Evolutionary conservation across 371 early-diverging fungal species (phyloP), one percentile per base, ranked within the genome.

Genomic region (Lichtheimia ornata): DNA sequence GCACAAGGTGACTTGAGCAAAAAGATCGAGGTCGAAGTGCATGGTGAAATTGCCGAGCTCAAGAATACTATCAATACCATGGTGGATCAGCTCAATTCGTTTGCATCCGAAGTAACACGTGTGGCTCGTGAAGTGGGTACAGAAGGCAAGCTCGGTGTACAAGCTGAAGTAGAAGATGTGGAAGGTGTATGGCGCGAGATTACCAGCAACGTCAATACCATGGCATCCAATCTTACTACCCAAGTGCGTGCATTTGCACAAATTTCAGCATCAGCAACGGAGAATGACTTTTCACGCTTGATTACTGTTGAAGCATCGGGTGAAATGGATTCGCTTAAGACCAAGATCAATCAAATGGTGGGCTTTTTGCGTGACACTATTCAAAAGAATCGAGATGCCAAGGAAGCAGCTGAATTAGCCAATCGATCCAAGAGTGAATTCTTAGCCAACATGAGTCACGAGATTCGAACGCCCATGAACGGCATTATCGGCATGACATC

Each of bases 271-370:
- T 72, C 83, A 5, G 83, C 83, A n/a, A 78, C 86, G 0, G 81
- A 74, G 6, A 85, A 85, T 17, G 85, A 86, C 64, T 86, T 79
- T 44, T 80, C 80, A 14, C 77, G 77, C 15, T 74, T 83, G 63
- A 86, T 88, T 55, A 88, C 85, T 6, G 80, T 86, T 2, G 84
- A 85, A 56, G 87, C 87, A 0, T 77, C 79, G 15, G 87, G 87
- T 22, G 87, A 88, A 67, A 85, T 69, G 88, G 86, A 88, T 56
- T 81, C 87, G 53, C 80, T 88, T 51, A 87, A 88, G 66, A 83
- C 85, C 56, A 86, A 86, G 68, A 88, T 88, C 59, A 87, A 88
- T 64, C 82, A 87, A 52, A 89, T 89, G 86, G 63, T 87, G 7
- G 68, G 68, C 41, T 79, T 77, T n/a, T 65, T 88, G 61, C 79